These are phyloP conservation scores for Mentha longifolia DNA, from an alignment of 257 asterid genomes.

Conservation along the genomic window DNA sequence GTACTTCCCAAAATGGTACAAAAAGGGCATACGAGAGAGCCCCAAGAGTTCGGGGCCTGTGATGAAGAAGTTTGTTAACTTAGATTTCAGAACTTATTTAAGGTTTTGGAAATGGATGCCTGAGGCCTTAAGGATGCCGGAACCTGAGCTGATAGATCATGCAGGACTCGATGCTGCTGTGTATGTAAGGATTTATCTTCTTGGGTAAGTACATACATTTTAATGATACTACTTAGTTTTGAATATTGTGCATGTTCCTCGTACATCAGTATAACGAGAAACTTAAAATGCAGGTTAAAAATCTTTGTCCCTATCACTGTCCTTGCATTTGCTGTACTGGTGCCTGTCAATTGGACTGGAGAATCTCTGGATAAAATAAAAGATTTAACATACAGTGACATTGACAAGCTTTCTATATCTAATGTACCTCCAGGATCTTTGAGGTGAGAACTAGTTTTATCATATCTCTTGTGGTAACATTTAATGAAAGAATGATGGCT, in stretches of 20 bases:
- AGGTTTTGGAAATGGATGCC: slow-evolving; percentile 98
- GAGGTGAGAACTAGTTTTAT: slow-evolving; percentile 50
- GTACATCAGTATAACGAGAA: slow-evolving; percentile 7
- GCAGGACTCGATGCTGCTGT: slow-evolving; percentile 97
- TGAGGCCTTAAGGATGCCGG: slow-evolving; percentile 94
- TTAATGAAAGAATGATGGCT: slow-evolving; percentile 16
- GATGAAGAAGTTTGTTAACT: slow-evolving; percentile 64
- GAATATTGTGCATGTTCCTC: neutral
- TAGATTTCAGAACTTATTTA: slow-evolving; percentile 65
- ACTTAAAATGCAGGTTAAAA: slow-evolving; percentile 70
- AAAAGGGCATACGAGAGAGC: slow-evolving; percentile 85
- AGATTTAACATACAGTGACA: slow-evolving; percentile 67
- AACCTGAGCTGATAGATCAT: slow-evolving; percentile 87
- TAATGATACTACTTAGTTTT: neutral
- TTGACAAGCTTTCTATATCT: slow-evolving; percentile 91
- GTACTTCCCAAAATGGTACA: slow-evolving; percentile 95
- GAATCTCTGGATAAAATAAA: slow-evolving; percentile 48
- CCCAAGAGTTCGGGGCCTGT: slow-evolving; percentile 71
- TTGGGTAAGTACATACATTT: slow-evolving; percentile 63
- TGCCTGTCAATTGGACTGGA: slow-evolving; percentile 93
- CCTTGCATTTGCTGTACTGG: slow-evolving; percentile 75
- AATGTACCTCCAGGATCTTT: slow-evolving; percentile 78
- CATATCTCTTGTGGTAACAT: slow-evolving; percentile 14
- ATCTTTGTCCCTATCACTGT: slow-evolving; percentile 80
- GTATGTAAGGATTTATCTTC: slow-evolving; percentile 88